Evolutionary conservation across 371 early-diverging fungal species (phyloP), one percentile per base, ranked within the genome.

Genomic region (Vavraia culicis): DNA sequence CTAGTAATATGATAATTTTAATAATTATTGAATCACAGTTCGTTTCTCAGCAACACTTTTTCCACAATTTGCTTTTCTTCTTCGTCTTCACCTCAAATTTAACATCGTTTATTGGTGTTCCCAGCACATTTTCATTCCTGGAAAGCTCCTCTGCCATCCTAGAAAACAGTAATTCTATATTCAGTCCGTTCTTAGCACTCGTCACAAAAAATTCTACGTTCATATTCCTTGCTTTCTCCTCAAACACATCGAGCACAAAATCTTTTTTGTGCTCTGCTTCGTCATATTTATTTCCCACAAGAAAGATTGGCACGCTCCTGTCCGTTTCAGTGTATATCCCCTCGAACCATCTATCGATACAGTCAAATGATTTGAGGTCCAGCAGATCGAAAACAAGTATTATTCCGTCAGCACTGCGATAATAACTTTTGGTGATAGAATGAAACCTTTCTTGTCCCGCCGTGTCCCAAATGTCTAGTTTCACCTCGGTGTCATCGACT

Each of bases 341-440:
- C 66, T 86, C 85, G 56, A 88, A 73, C 91, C 90, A 90, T 69
- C 78, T 79, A 69, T 85, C 85, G 62, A 93, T 72, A 31, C 82
- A 80, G 62, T 88, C 88, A 62, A 90, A 93, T 55, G 82, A 79
- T 67, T 81, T 80, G 45, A 75, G 76, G 65, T 86, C 85, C 63
- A 81, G 88, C 47, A 93, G 85, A 59, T 93, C 94, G 65, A 81
- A 91, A 16, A 83, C 83, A 34, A 95, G 75, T 34, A 90, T 85
- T 60, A 93, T 90, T 70, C 91, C 91, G 70, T 96, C 91, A n/a
- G 94, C 90, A 33, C 90, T 91, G 51, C 90, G 79, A 70, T 89
- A 94, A 62, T 88, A 91, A 85, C 88, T 89, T 41, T 86, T 89
- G 35, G 91, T 93, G 36, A 96, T 76, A 7, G 82, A 80, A 67